Evolutionary conservation across 768 basidiomycete genomes (phyloP).

Genomic region (Serendipita sp.): DNA sequence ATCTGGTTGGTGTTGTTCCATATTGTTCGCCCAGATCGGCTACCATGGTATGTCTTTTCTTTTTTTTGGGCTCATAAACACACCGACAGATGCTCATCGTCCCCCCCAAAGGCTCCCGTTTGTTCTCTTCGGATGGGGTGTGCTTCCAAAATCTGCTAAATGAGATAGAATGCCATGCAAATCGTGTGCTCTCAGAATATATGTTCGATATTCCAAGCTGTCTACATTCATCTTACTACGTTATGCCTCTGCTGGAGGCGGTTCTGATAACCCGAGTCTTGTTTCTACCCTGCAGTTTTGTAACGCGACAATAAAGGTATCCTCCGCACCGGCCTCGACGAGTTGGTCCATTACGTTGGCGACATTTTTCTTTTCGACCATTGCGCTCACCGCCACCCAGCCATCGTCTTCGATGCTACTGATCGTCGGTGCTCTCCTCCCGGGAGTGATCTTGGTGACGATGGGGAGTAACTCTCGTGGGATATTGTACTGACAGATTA

Average conservation of each 20-base stretch:
- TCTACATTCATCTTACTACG: neutral
- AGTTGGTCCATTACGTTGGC: slow-evolving; percentile 85
- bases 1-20: slow-evolving; percentile 33
- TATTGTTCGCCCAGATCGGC: slow-evolving; percentile 14
- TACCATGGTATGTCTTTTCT: neutral
- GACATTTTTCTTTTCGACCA: slow-evolving; percentile 71
- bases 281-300: slow-evolving; percentile 74
- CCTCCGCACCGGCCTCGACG: slow-evolving; percentile 69
- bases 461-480: slow-evolving; percentile 40
- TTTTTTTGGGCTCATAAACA: neutral
- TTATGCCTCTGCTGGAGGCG: neutral
- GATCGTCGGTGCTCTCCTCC: slow-evolving; percentile 77
- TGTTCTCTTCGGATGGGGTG: slow-evolving; percentile 7
- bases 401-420: slow-evolving; percentile 62
- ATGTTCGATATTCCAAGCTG: neutral
- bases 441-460: slow-evolving; percentile 68
- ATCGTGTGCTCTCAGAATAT: neutral
- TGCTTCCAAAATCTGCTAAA: neutral
- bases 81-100: neutral
- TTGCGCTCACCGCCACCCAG: slow-evolving; percentile 85
- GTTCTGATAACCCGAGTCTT: neutral
- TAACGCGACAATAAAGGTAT: slow-evolving; percentile 76
- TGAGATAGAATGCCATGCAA: neutral
- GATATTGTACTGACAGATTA: slow-evolving; percentile 87
- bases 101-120: slow-evolving; percentile 1